Percentiles rank a stretch among this genome's conserved stretches.
These are phyloP conservation scores for Pichia sp. DNA, from an alignment of 1,139 yeast genomes.

Conservation along the genomic window DNA sequence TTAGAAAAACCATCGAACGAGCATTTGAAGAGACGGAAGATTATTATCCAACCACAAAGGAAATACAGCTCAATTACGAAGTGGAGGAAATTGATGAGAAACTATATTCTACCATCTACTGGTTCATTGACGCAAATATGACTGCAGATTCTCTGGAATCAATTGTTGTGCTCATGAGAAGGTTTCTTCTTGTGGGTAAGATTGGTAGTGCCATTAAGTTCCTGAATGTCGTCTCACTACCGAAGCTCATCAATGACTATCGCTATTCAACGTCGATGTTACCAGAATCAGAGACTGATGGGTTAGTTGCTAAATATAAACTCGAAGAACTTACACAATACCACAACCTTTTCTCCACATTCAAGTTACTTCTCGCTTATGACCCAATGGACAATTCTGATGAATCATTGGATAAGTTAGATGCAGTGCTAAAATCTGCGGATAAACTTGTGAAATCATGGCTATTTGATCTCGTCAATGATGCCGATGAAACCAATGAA, in stretches of 20 bases:
- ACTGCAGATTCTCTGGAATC: conserved; percentile 62
- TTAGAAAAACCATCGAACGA: conserved; percentile 62
- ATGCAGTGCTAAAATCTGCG: conserved; percentile 30
- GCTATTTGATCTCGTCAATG: conserved; percentile 18
- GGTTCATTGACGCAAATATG: conserved; percentile 68
- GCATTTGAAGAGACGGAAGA: conserved; percentile 53
- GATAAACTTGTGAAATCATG: conserved; percentile 16
- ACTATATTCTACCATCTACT: conserved; percentile 57
- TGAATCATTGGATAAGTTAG: conserved; percentile 17
- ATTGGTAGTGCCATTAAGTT: conserved; percentile 56
- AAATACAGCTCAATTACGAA: conserved; percentile 31
- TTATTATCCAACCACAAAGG: conserved; percentile 34
- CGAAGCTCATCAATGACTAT: conserved; percentile 48
- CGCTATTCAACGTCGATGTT: conserved; percentile 30
- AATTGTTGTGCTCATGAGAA: conserved; percentile 50
- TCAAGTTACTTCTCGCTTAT: conserved; percentile 12
- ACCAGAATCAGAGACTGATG: conserved; percentile 17
- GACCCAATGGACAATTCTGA: background rate
- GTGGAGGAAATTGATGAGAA: conserved; percentile 48
- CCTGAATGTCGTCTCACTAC: conserved; percentile 43
- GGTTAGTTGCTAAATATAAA: conserved; percentile 24
- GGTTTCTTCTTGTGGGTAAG: conserved; percentile 63
- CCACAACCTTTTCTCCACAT: conserved; percentile 18
- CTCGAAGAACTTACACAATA: conserved; percentile 22
- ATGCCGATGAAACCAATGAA: conserved; percentile 12